Evolutionary conservation across 768 basidiomycete species (phyloP), one percentile per base, ranked within the genome.

Genomic region (Aureoboletus auriporus): DNA sequence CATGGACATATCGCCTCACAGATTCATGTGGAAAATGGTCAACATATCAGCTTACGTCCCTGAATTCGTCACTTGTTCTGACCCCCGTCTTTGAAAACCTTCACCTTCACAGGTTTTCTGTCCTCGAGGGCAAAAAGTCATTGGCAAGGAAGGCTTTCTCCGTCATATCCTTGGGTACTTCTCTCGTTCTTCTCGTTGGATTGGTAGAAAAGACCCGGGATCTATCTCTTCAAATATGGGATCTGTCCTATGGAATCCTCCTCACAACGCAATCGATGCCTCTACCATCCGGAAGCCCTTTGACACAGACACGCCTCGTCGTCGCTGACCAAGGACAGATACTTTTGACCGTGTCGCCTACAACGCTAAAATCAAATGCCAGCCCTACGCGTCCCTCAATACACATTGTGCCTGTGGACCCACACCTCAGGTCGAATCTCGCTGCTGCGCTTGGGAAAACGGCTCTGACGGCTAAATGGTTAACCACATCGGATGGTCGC

Each of bases 241-340:
- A 87, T 53, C 67, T 86, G 17, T 80, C 80, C 50, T 87, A 82
- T 53, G 78, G 79, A 14, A 78, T 85, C 30, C 66, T 86, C 20
- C 70, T 87, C n/a, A 69, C 81, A 2, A 71, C 75, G 6, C 74
- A 82, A 34, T 60, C 66, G 8, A 65, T 84, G 36, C 62, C 81
- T 1, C 60, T 80, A 12, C 81, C 85, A 0, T 66, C 76, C 1
- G 59, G 71, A 17, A 49, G 79, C 13, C 48, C 62, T 42, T 60
- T 63, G 2, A 57, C 67, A 27, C 56, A 59, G 23, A 43, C 63
- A 16, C 52, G 59, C 14, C 62, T 77, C 36, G 39, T 52, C 5
- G 53, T 73, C 11, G 65, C 75, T 26, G 56, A 69, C 6, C 52
- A 65, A n/a, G 71, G 74, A 17, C 82, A 85, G 51, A 73, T 72